Conservation (phyloP, 1,284 basidiomycete genomes). For the Ganoderma meredithae region DNA sequence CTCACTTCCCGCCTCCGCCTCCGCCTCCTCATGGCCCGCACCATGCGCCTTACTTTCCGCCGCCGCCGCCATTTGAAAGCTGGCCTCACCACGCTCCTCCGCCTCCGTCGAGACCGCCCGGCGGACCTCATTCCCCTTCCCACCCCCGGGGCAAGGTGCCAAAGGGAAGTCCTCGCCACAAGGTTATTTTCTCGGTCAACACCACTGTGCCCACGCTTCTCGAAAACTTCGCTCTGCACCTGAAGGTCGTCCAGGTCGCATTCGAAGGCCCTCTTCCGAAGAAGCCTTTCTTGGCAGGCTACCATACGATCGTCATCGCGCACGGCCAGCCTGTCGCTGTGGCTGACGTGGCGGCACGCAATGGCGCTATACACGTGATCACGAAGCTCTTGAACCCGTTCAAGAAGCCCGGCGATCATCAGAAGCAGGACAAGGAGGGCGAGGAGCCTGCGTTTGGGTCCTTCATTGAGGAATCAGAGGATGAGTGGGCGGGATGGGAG, state of each 20-base stretch:
- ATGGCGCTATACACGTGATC: slow-evolving; percentile 70
- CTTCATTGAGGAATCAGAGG: slow-evolving; percentile 29
- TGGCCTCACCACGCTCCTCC: too few species aligned
- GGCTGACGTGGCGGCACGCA: slow-evolving; percentile 63
- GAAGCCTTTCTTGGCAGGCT: slow-evolving; percentile 37
- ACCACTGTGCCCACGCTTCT: slow-evolving; percentile 57
- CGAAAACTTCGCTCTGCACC: slow-evolving; percentile 54
- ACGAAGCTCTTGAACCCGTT: slow-evolving; percentile 56
- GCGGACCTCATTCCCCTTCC: slow-evolving; percentile 6
- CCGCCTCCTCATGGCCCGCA: slow-evolving; percentile 10
- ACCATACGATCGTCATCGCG: slow-evolving; percentile 58
- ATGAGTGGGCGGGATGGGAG: slow-evolving; percentile 69
- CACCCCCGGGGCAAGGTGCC: slow-evolving; percentile 6
- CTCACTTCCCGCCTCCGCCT: background rate
- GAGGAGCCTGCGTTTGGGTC: background rate
- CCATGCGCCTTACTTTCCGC: background rate
- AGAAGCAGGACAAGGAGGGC: slow-evolving; percentile 1
- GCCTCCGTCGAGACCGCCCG: too few species aligned
- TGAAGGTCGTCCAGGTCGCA: slow-evolving; percentile 60
- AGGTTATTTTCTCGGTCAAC: slow-evolving; percentile 52
- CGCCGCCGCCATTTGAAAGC: too few species aligned
- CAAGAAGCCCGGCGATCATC: slow-evolving; percentile 21
- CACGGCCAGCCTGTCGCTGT: slow-evolving; percentile 56
- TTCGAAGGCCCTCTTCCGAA: slow-evolving; percentile 41
- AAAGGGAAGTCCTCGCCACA: slow-evolving; percentile 23